Evolutionary conservation across 345 rosid genomes (phyloP).

Genomic region (Euphorbia pulcherrima): DNA sequence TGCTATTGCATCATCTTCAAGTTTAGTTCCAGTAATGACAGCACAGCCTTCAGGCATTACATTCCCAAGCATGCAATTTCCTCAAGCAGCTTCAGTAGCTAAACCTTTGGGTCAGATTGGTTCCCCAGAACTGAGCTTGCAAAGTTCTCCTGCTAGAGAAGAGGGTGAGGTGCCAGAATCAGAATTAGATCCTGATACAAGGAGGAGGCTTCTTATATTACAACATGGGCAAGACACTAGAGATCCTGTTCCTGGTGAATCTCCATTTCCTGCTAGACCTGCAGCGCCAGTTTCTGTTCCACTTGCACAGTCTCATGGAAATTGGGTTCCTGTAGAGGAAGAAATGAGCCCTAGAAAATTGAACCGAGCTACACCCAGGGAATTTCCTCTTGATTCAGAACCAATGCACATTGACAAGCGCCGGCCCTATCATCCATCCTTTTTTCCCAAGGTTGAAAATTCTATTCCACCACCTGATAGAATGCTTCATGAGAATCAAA

Average conservation of each 20-base stretch:
- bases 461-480: conserved; percentile 63
- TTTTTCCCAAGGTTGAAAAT: conserved; percentile 62
- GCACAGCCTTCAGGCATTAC: conserved; percentile 47
- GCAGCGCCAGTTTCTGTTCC: conserved; percentile 61
- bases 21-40: conserved; percentile 45
- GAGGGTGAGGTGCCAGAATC: conserved; percentile 99
- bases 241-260: conserved; percentile 62
- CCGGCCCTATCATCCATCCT: conserved; percentile 52
- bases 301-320: conserved; percentile 54
- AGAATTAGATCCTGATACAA: conserved; percentile 93
- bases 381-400: conserved; percentile 63
- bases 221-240: conserved; percentile 94
- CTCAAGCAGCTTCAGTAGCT: conserved; percentile 46
- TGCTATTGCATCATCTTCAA: conserved; percentile 60
- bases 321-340: conserved; percentile 79
- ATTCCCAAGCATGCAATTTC: conserved; percentile 52
- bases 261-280: conserved; percentile 63
- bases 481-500: conserved; percentile 67
- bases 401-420: conserved; percentile 61
- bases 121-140: conserved; percentile 66
- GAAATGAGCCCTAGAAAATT: conserved; percentile 73
- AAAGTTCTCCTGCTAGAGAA: conserved; percentile 91
- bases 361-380: conserved; percentile 56
- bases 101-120: conserved; percentile 55
- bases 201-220: conserved; percentile 95